Percentiles rank a stretch among this genome's conserved stretches.
Conservation (phyloP, 495 filamentous ascomycete species). For the Chaetomium tenue region DNA sequence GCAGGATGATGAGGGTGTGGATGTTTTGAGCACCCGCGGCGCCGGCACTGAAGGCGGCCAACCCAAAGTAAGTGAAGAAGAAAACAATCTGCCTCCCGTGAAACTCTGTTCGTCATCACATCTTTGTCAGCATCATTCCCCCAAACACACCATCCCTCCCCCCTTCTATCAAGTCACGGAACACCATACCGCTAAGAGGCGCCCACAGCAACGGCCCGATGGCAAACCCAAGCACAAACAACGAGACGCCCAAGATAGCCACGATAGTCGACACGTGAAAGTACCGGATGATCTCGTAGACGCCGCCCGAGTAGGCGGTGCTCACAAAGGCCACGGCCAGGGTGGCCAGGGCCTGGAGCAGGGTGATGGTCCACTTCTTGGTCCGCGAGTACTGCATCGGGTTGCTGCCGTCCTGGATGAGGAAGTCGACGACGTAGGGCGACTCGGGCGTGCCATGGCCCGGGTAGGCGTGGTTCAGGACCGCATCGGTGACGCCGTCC, state of each 20-base stretch:
- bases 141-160: constrained; percentile 17
- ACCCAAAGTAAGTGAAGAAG: constrained; percentile 58
- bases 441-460: constrained; percentile 72
- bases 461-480: constrained; percentile 59
- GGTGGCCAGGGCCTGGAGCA: constrained; percentile 63
- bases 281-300: constrained; percentile 56
- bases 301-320: constrained; percentile 71
- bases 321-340: constrained; percentile 74
- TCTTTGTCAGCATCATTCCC: constrained; percentile 25
- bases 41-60: constrained; percentile 69
- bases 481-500: constrained; percentile 41
- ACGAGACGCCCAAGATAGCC: constrained; percentile 64
- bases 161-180: background rate
- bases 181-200: constrained; percentile 46
- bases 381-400: constrained; percentile 60
- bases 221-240: constrained; percentile 75
- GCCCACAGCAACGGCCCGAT: constrained; percentile 65
- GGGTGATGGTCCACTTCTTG: constrained; percentile 71
- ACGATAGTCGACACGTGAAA: constrained; percentile 62
- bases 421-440: constrained; percentile 72
- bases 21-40: constrained; percentile 62
- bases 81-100: constrained; percentile 73
- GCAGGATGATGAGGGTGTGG: constrained; percentile 65
- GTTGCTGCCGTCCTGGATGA: constrained; percentile 68
- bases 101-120: constrained; percentile 46